Conservation (phyloP, 108 stramenopile genomes). For the Discostella pseudostelligera region DNA sequence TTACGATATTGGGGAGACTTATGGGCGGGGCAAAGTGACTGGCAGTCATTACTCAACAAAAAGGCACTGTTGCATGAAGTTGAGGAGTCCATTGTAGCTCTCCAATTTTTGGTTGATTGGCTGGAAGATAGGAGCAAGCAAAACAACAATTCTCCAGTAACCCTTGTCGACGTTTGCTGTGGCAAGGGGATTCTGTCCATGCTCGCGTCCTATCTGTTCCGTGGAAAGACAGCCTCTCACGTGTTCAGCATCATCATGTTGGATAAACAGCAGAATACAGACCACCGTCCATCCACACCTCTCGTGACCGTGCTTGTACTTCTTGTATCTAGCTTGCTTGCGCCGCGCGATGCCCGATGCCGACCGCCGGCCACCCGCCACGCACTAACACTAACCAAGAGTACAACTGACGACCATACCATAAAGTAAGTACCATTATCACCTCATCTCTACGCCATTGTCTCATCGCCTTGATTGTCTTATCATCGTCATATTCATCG, state of each 20-base stretch:
- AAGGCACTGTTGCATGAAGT: slow-evolving; percentile 49
- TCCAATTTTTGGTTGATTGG: slow-evolving; percentile 46
- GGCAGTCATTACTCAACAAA: slow-evolving; percentile 59
- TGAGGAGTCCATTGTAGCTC: slow-evolving; percentile 70
- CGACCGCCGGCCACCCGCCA: too few species aligned
- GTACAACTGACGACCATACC: too few species aligned
- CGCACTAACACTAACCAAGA: too few species aligned
- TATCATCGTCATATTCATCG: too few species aligned
- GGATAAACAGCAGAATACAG: slow-evolving; percentile 56
- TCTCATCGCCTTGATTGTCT: too few species aligned
- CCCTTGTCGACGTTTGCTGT: slow-evolving; percentile 59
- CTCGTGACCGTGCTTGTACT: too few species aligned
- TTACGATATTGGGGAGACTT: slow-evolving; percentile 42
- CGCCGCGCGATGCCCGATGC: too few species aligned
- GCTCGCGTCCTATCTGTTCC: slow-evolving; percentile 53
- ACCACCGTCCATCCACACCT: too few species aligned
- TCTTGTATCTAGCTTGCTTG: too few species aligned
- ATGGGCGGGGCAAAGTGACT: slow-evolving; percentile 44
- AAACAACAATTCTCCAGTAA: slow-evolving; percentile 18
- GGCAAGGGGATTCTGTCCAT: slow-evolving; percentile 73
- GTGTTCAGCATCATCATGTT: slow-evolving; percentile 57
- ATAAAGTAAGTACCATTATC: too few species aligned
- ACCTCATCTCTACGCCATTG: too few species aligned
- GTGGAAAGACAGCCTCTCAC: slow-evolving; percentile 21
- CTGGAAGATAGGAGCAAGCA: slow-evolving; percentile 19